Base-by-base conservation (phyloP, 768 basidiomycete genomes). In the Kwoniella sp. region DNA sequence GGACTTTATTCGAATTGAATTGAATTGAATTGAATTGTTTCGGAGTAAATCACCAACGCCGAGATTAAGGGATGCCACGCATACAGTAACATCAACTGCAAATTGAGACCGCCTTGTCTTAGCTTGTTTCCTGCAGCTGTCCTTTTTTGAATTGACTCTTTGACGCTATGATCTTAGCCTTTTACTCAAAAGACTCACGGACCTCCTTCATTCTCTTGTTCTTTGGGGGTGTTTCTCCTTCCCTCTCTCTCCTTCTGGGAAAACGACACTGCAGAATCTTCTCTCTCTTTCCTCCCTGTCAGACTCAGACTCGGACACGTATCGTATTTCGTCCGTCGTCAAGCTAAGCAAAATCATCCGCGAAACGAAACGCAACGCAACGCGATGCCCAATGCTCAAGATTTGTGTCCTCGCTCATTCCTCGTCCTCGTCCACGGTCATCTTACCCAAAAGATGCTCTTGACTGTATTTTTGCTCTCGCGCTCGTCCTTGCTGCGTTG, bases 1-100 rank as follows among this genome's bases (percentile, higher is more conserved):
- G n/a, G n/a, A n/a, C n/a, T n/a, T n/a, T n/a, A n/a, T n/a, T n/a
- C n/a, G n/a, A n/a, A n/a, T n/a, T n/a, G n/a, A n/a, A n/a, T n/a
- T n/a, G n/a, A n/a, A n/a, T n/a, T n/a, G n/a, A n/a, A n/a, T n/a
- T 44, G 40, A 44, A 44, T 44, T 44, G 40, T 44, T 44, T 44
- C 40, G 40, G 40, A 44, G 40, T 44, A 44, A 44, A 44, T 4
- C 3, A 19, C 40, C 40, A 33, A 5, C 5, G 7, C 33, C 33
- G 33, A 15, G 7, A 44, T 44, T 44, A 44, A 44, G 40, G 40
- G 40, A 19, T 15, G 40, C 40, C n/a, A n/a, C n/a, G n/a, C n/a
- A n/a, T n/a, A n/a, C n/a, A n/a, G n/a, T n/a, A n/a, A n/a, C n/a
- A n/a, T n/a, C n/a, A n/a, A n/a, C n/a, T n/a, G n/a, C n/a, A n/a